phyloP scores from a whole-genome alignment of 2,329 filamentous ascomycete species.

The Diplodia intermedia region DNA sequence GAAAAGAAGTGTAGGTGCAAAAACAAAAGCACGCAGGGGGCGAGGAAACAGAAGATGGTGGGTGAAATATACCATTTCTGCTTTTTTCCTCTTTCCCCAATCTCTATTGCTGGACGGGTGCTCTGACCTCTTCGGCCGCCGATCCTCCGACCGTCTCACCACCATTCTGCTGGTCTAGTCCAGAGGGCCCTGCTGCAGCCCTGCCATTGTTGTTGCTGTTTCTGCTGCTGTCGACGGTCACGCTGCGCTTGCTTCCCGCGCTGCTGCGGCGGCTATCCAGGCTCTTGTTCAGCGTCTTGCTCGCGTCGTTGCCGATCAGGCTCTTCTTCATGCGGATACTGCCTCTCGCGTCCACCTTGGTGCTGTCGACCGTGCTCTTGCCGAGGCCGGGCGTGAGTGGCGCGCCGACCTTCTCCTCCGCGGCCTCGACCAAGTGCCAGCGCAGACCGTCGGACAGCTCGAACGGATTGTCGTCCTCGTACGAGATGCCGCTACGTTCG shows the following conservation, averaged over 20 bases:
- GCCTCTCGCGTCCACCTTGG: constrained; percentile 84
- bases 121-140: constrained; percentile 30
- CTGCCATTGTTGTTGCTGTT: constrained; percentile 34
- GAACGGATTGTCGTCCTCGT: constrained; percentile 95
- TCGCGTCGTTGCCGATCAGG: constrained; percentile 53
- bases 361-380: constrained; percentile 89
- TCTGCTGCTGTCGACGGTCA: constrained; percentile 48
- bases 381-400: constrained; percentile 91
- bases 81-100: constrained; percentile 34
- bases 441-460: constrained; percentile 92
- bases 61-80: constrained; percentile 14
- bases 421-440: constrained; percentile 95
- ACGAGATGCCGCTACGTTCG: constrained; percentile 54
- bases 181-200: constrained; percentile 39
- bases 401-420: constrained; percentile 86
- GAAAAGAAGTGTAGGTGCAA: neutral
- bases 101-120: constrained; percentile 14
- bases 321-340: constrained; percentile 59
- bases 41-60: neutral
- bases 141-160: constrained; percentile 36
- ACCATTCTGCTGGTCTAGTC: constrained; percentile 39
- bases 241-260: constrained; percentile 78
- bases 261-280: constrained; percentile 91
- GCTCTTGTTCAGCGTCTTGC: constrained; percentile 73
- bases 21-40: neutral